Percentiles rank a stretch among this genome's conserved stretches.
Evolutionary conservation across 495 filamentous ascomycete genomes (phyloP).

Genomic region (Aspergillus hancockii): DNA sequence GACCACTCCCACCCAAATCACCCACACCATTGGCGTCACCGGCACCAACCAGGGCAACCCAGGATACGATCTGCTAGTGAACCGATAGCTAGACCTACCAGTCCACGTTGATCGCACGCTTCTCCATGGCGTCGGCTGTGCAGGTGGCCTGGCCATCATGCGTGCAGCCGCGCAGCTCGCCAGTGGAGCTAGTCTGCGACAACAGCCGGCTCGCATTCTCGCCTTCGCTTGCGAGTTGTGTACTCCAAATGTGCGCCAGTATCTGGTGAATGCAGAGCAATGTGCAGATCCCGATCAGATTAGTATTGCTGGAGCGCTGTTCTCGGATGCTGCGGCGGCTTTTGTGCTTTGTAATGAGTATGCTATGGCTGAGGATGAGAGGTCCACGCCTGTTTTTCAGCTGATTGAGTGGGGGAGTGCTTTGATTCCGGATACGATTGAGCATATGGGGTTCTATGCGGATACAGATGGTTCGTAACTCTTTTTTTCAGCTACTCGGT

Average conservation of each 20-base stretch:
- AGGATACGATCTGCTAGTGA: slow-evolving; percentile 65
- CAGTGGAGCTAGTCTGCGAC: slow-evolving; percentile 52
- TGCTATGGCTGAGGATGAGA: slow-evolving; percentile 20
- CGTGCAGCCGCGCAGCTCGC: slow-evolving; percentile 63
- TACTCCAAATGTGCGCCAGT: background rate
- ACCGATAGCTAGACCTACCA: slow-evolving; percentile 52
- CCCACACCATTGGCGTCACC: slow-evolving; percentile 66
- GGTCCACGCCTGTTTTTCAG: slow-evolving; percentile 47
- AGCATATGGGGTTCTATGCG: slow-evolving; percentile 38
- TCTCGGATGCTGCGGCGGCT: slow-evolving; percentile 64
- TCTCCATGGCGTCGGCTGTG: slow-evolving; percentile 64
- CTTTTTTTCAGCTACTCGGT: too few relatives aligned
- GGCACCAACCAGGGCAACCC: slow-evolving; percentile 70
- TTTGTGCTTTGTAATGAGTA: slow-evolving; percentile 57
- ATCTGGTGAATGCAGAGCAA: slow-evolving; percentile 38
- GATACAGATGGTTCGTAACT: too few relatives aligned
- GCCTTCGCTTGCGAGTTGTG: slow-evolving; percentile 1
- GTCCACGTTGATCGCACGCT: slow-evolving; percentile 56
- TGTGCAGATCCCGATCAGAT: slow-evolving; percentile 39
- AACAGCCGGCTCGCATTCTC: slow-evolving; percentile 21
- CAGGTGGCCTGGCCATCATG: slow-evolving; percentile 63
- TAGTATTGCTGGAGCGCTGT: slow-evolving; percentile 60
- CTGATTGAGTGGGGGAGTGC: slow-evolving; percentile 59
- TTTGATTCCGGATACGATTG: slow-evolving; percentile 26
- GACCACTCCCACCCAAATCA: slow-evolving; percentile 51